Percentiles rank a stretch among this genome's conserved stretches.
Evolutionary conservation across 805 yeast species (phyloP).

Genomic region (Jamesozyma rosinii): DNA sequence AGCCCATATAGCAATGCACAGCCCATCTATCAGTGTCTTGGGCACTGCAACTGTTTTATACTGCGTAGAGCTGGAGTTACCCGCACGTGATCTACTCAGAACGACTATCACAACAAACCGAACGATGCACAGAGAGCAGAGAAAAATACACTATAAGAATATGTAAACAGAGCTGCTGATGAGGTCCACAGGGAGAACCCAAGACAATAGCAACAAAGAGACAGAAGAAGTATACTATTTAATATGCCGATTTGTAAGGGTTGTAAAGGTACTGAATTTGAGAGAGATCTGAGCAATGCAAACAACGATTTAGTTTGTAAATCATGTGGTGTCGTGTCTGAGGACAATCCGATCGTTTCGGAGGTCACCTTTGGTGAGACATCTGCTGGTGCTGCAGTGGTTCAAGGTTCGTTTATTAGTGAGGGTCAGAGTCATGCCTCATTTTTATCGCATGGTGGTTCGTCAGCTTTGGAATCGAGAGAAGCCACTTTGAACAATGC

Average conservation of each 20-base stretch:
- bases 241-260: conserved; percentile 31
- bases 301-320: conserved; percentile 75
- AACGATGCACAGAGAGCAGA: too few species aligned
- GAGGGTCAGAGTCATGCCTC: conserved; percentile 75
- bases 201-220: too few species aligned
- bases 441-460: conserved; percentile 46
- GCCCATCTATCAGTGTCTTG: too few species aligned
- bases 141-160: too few species aligned
- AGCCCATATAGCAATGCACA: too few species aligned
- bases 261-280: conserved; percentile 48
- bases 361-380: conserved; percentile 93
- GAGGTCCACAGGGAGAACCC: too few species aligned
- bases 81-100: too few species aligned
- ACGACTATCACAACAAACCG: too few species aligned
- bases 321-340: conserved; percentile 77
- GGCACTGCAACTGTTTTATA: too few species aligned
- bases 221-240: neutral
- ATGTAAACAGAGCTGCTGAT: too few species aligned
- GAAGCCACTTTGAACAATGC: conserved; percentile 87
- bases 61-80: too few species aligned
- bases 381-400: conserved; percentile 87
- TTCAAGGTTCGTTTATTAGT: conserved; percentile 88
- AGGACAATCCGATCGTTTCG: conserved; percentile 88
- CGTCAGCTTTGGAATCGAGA: conserved; percentile 72
- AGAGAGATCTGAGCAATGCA: conserved; percentile 45